Conservation (phyloP, 2,329 filamentous ascomycete species). For the Fusarium zealandicum region DNA sequence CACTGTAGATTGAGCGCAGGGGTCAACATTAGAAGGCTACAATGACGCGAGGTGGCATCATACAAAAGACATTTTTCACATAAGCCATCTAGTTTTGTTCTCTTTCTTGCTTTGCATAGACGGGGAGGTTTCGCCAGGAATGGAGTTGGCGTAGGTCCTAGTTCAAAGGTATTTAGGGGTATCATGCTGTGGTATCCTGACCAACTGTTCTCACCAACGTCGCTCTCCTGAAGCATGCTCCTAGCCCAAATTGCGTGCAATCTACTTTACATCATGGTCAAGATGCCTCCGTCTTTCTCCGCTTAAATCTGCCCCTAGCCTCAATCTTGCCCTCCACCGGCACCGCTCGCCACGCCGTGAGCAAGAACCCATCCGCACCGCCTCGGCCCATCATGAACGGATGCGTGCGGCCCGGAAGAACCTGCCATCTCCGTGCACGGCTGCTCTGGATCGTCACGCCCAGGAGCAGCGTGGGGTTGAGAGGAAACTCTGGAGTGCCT, state of each 20-base stretch:
- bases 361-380: slow-evolving; percentile 88
- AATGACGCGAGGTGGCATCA: slow-evolving; percentile 31
- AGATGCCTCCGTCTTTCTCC: slow-evolving; percentile 63
- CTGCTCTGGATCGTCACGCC: slow-evolving; percentile 83
- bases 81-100: slow-evolving; percentile 9
- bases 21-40: slow-evolving; percentile 34
- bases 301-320: slow-evolving; percentile 81
- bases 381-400: slow-evolving; percentile 90
- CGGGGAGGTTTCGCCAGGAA: slow-evolving; percentile 6
- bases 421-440: slow-evolving; percentile 83
- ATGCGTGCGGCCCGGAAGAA: slow-evolving; percentile 89
- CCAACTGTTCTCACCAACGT: slow-evolving; percentile 15
- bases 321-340: slow-evolving; percentile 82
- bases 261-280: slow-evolving; percentile 8
- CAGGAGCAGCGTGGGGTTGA: slow-evolving; percentile 86
- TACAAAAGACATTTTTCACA: slow-evolving; percentile 28
- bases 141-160: slow-evolving; percentile 20
- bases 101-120: background rate
- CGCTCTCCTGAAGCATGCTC: background rate
- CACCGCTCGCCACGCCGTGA: slow-evolving; percentile 81
- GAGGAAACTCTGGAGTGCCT: slow-evolving; percentile 77
- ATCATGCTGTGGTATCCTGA: slow-evolving; percentile 29
- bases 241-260: background rate
- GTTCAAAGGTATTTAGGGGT: slow-evolving; percentile 26
- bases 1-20: slow-evolving; percentile 59